Percentiles rank a stretch among this genome's conserved stretches.
Conservation (phyloP, 805 yeast species). For the Candida oleophila region DNA sequence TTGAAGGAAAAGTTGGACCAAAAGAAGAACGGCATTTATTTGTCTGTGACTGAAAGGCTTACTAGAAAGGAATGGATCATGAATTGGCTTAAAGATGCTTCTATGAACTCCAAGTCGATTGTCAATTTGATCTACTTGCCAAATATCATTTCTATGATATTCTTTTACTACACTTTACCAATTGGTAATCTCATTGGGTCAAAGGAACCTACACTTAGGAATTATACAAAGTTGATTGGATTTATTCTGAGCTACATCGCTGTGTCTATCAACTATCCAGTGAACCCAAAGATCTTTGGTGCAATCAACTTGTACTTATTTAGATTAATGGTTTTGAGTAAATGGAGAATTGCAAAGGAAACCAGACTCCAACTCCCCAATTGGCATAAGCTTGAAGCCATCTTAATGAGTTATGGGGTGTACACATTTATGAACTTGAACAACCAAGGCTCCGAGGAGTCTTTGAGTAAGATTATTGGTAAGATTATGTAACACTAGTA, state of each 20-base stretch:
- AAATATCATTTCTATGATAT: conserved; percentile 33
- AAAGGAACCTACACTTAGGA: conserved; percentile 18
- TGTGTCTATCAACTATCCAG: conserved; percentile 11
- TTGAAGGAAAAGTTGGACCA: neutral
- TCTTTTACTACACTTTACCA: conserved; percentile 27
- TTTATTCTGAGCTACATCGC: conserved; percentile 13
- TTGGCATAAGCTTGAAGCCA: conserved; percentile 34
- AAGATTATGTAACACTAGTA: conserved; percentile 21
- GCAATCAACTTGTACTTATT: conserved; percentile 31
- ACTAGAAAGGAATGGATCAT: neutral
- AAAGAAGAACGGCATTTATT: neutral
- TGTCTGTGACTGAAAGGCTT: conserved; percentile 6
- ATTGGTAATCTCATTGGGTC: conserved; percentile 25
- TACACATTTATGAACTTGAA: conserved; percentile 39
- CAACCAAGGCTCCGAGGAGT: conserved; percentile 17
- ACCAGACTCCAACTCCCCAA: conserved; percentile 28
- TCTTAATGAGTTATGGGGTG: conserved; percentile 33
- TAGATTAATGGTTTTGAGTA: conserved; percentile 34
- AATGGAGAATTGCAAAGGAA: conserved; percentile 42
- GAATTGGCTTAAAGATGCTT: neutral
- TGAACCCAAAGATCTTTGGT: conserved; percentile 26
- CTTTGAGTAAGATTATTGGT: conserved; percentile 17
- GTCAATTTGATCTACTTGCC: conserved; percentile 36
- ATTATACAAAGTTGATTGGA: conserved; percentile 36
- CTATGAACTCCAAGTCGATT: conserved; percentile 23